Evolutionary conservation across 129 eudicot genomes (phyloP), one percentile per base, ranked within the genome.

Genomic region (Tagetes patula): DNA sequence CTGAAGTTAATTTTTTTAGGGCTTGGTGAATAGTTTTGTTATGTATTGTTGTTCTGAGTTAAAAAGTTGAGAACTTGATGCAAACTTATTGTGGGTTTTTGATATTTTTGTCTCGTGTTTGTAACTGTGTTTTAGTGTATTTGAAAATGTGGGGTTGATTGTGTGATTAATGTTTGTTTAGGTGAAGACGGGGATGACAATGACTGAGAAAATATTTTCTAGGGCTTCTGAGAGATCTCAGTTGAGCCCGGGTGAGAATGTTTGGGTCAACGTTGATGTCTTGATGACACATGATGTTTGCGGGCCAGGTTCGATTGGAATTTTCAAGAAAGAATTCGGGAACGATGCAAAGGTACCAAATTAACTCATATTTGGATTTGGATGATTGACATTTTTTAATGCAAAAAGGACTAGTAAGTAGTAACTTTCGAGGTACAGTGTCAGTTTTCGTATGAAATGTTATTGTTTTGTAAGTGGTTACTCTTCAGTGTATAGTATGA

Each of bases 271-370:
- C 55, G 83, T 89, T 77, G 96, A 93, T 77, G 63, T 84, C 73
- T 75, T 93, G 87, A 93, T 93, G 98, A 93, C 96, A 46, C 97
- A 91, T 84, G 97, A 91, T 82, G 91, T 91, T 75, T 85, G 91
- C 76, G 97, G 97, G 42, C 97, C 97, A 31, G 88, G 89, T 66
- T 43, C 95, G 9, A 56, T 88, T 47, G 95, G 85, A 37, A 84
- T 91, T 42, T 91, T 91, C 81, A 87, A 91, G 86, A 87, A 67
- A 77, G 97, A 91, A 76, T 91, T 91, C 82, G 97, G 14, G 12
- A 50, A 91, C 67, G 75, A 91, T 81, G 96, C 96, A 0, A 89
- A 89, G 96, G 96, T 88, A 85, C 8, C 8, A 54, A 27, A 5
- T 27, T 54, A 54, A 20, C 10, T 54, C 6, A 14, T 20, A 54